Evolutionary conservation across 257 asterid genomes (phyloP), one percentile per base, ranked within the genome.

Genomic region (Haberlea rhodopensis): DNA sequence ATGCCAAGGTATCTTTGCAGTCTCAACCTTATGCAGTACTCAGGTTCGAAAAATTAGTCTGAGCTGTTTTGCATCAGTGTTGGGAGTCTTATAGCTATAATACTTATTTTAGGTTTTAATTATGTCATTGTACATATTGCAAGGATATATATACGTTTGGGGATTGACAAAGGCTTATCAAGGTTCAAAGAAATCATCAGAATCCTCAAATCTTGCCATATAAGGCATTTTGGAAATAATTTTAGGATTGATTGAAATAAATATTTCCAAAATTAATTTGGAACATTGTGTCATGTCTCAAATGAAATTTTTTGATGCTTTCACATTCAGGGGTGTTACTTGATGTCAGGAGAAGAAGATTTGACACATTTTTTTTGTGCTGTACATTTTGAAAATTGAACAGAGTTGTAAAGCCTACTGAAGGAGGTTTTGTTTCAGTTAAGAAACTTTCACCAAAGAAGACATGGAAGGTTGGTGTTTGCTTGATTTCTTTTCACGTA

Each of bases 331-430:
- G 34, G 65, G 32, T 29, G 53, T 20, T 26, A 51, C 25, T 48
- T 59, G 63, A 58, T 46, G 64, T 23, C 55, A 26, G 56, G 31
- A 25, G 46, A 49, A 61, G 45, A 10, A 66, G n/a, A 63, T 32
- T 11, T 76, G 60, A 53, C 53, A 29, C 26, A 58, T 43, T 58
- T 60, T n/a, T 37, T 62, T 62, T 40, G 62, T 26, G 29, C 19
- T 29, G 71, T 60, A 57, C 53, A 46, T 57, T 71, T 70, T 70
- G 55, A 56, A 51, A 62, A 62, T 64, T 68, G 65, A 25, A 72
- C 87, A 94, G 99, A 76, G 87, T 94, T 73, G 95, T 87, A 51
- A 90, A 81, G 79, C 95, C 87, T 74, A 84, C 90, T 68, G 99
- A 86, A 81, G 99, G 94, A 75, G 87, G 74, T 70, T 87, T 73